Percentiles rank a stretch among this genome's conserved stretches.
Conservation (phyloP, 2,329 filamentous ascomycete genomes). For the Xylariales sp. region DNA sequence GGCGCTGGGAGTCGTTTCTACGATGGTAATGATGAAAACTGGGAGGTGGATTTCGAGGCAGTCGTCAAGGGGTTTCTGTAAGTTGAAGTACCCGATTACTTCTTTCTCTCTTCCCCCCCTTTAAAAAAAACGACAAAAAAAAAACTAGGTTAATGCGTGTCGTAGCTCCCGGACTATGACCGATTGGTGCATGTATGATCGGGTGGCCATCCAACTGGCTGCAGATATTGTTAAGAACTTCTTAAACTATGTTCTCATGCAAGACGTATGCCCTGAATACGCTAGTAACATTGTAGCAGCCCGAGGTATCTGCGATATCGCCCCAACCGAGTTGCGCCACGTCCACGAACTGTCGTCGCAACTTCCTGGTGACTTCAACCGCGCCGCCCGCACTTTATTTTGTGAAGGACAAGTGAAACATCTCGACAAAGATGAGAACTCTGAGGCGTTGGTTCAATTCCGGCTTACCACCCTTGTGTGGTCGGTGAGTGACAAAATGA, state of each 20-base stretch:
- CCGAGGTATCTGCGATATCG: conserved; percentile 72
- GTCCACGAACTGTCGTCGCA: conserved; percentile 61
- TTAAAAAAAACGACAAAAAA: not conserved
- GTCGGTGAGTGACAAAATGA: conserved; percentile 43
- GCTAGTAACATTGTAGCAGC: conserved; percentile 73
- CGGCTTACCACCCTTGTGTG: conserved; percentile 56
- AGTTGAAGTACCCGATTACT: conserved; percentile 48
- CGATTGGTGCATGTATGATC: conserved; percentile 66
- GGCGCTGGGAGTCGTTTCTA: conserved; percentile 62
- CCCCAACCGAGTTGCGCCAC: conserved; percentile 73
- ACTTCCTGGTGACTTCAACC: conserved; percentile 84
- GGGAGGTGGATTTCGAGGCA: conserved; percentile 83
- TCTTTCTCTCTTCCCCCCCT: not conserved
- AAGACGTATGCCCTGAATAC: conserved; percentile 89
- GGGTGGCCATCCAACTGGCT: conserved; percentile 65
- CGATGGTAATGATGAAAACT: conserved; percentile 64
- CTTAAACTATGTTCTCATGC: conserved; percentile 85
- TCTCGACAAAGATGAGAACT: conserved; percentile 51
- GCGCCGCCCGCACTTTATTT: conserved; percentile 77
- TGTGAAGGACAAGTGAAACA: conserved; percentile 53
- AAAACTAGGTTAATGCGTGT: conserved; percentile 28
- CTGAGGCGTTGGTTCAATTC: conserved; percentile 57
- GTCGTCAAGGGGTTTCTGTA: conserved; percentile 84
- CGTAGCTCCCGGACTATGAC: conserved; percentile 67
- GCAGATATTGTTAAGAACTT: conserved; percentile 84